Conservation (phyloP, 2,329 filamentous ascomycete genomes). For the Myriosclerotinia scirpicola region DNA sequence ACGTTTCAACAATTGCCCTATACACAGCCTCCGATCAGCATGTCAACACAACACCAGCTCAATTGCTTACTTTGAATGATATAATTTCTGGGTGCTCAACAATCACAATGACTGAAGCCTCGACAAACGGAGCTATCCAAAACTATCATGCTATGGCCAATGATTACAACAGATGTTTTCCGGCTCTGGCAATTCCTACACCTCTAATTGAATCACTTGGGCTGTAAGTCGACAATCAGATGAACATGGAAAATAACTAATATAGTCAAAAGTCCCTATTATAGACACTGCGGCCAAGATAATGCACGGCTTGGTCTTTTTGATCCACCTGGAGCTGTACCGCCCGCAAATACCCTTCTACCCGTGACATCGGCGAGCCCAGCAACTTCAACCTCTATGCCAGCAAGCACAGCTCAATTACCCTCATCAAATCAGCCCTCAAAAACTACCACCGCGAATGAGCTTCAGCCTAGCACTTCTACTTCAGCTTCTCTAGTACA, state of each 20-base stretch:
- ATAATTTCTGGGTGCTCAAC: conserved; percentile 40
- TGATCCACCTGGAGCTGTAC: conserved; percentile 45
- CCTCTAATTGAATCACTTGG: conserved; percentile 28
- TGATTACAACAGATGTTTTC: conserved; percentile 30
- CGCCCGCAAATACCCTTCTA: conserved; percentile 37
- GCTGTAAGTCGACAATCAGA: conserved; percentile 24
- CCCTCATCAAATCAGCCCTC: conserved; percentile 25
- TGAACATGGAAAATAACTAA: too few species aligned
- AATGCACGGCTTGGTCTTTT: conserved; percentile 44
- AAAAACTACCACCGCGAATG: conserved; percentile 15
- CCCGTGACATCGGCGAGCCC: conserved; percentile 32
- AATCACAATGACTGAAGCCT: background rate
- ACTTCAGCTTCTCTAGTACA: conserved; percentile 7
- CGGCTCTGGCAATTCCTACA: conserved; percentile 29
- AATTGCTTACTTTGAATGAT: conserved; percentile 42
- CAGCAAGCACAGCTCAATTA: conserved; percentile 28
- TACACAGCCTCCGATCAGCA: conserved; percentile 35
- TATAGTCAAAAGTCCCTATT: conserved; percentile 31
- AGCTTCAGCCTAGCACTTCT: background rate
- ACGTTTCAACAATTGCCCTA: conserved; percentile 42
- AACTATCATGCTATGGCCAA: conserved; percentile 26
- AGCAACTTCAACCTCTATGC: conserved; percentile 26
- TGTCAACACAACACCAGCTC: conserved; percentile 25
- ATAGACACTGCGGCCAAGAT: conserved; percentile 43
- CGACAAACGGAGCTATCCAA: conserved; percentile 21